Base-by-base conservation (phyloP, 73 alveolate species). In the Paramecium primaurelia region DNA sequence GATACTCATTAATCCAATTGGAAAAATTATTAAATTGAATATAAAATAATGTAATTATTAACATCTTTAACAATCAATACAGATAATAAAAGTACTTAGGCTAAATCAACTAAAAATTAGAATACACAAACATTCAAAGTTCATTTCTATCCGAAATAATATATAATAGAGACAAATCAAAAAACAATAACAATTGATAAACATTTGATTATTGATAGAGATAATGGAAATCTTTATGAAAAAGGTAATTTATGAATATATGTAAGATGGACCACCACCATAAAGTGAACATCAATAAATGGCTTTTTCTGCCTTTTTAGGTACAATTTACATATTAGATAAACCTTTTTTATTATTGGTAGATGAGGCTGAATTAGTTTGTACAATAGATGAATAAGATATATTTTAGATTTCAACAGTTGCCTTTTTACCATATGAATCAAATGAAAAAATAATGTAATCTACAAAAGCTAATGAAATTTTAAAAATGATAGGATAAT, bases 351-450 rank as follows among this genome's bases (percentile, higher is more conserved):
- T 88, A 38, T 58, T 88, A 26, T 88, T 88, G 18, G 80, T 58
- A 0, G 88, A 88, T 10, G 75, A 88, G 16, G 93, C 80, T 1
- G 44, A 45, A 34, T 18, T 68, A 18, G 28, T 77, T 68, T 88
- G 93, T 36, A 45, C 93, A 18, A 88, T 88, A 3, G 86, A 88
- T 28, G 86, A 47, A 60, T 60, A 88, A 30, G 93, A 88, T 60
- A 38, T 88, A 36, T 88, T 88, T 40, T 71, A 88, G 75, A 40
- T 88, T 64, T 42, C 40, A 16, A 22, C 93, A 25, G 20, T 88
- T 4, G 25, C 60, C 11, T 88, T 88, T 12, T 22, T 88, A 44
- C 75, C 93, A 1, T 88, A 68, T 68, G 75, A 44, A 11, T 49
- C 51, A 30, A 11, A 77, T 16, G 32, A 36, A 42, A 7, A 68